Evolutionary conservation across 2,329 filamentous ascomycete species (phyloP).

Genomic region (Diaporthe batatas): DNA sequence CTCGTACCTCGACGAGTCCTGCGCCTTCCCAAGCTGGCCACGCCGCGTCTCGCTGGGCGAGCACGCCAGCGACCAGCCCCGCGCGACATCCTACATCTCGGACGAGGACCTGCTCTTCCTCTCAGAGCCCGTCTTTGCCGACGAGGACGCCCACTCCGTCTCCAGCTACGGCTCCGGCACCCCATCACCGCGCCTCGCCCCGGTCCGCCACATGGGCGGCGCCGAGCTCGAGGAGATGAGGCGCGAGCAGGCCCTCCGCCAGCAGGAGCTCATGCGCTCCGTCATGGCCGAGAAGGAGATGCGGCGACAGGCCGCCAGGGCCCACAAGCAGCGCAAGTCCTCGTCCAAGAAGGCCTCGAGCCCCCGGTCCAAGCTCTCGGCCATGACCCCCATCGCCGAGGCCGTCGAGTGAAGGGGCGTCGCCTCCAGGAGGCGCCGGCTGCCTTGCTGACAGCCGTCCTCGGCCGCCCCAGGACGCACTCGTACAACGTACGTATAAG

Average conservation of each 20-base stretch:
- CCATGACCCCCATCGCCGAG: slow-evolving; percentile 70
- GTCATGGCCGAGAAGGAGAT: slow-evolving; percentile 68
- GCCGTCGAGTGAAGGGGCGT: slow-evolving; percentile 54
- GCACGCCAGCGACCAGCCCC: slow-evolving; percentile 54
- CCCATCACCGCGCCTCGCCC: slow-evolving; percentile 53
- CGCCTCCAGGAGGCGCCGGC: neutral
- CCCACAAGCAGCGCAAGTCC: slow-evolving; percentile 53
- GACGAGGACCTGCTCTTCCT: slow-evolving; percentile 71
- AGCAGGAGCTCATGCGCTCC: slow-evolving; percentile 66
- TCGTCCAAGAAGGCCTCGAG: slow-evolving; percentile 59
- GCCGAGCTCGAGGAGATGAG: slow-evolving; percentile 64
- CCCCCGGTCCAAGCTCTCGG: slow-evolving; percentile 61
- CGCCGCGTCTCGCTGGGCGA: slow-evolving; percentile 65
- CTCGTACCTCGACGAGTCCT: slow-evolving; percentile 58
- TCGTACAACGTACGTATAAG: slow-evolving; percentile 41
- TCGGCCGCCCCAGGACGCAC: slow-evolving; percentile 36
- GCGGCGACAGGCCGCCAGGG: slow-evolving; percentile 58
- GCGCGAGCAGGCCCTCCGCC: slow-evolving; percentile 63
- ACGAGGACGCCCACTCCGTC: slow-evolving; percentile 64
- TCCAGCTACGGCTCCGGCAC: slow-evolving; percentile 59
- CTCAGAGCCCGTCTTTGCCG: slow-evolving; percentile 64
- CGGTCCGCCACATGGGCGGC: slow-evolving; percentile 55
- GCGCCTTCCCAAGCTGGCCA: slow-evolving; percentile 72
- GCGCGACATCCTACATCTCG: slow-evolving; percentile 69
- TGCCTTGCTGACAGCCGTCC: slow-evolving; percentile 24